These are phyloP conservation scores for Pythium phragmiticola DNA, from an alignment of 352 stramenopile species.

Conservation along the genomic window DNA sequence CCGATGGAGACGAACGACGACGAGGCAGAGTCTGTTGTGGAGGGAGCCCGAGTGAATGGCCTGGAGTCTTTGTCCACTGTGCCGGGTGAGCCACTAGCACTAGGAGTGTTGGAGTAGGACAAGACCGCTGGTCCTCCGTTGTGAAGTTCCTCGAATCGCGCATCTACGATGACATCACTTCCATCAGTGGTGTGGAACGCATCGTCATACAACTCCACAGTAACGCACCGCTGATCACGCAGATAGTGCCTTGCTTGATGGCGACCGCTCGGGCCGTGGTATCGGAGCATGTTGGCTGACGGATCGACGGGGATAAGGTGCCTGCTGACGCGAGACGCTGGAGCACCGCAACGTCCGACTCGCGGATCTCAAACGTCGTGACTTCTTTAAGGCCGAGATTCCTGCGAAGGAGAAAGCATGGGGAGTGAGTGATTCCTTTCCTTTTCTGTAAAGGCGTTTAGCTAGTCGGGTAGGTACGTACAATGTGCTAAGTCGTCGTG, in stretches of 20 bases:
- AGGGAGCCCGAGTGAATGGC: too few species aligned
- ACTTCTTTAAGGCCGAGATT: not conserved
- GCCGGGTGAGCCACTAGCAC: too few species aligned
- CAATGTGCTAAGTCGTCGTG: too few species aligned
- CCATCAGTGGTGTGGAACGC: not conserved
- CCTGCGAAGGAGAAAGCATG: not conserved
- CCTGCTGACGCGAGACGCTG: not conserved
- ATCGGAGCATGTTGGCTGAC: not conserved
- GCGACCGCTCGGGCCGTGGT: not conserved
- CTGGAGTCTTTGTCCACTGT: too few species aligned
- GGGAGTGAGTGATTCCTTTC: too few species aligned
- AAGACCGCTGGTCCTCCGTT: not conserved
- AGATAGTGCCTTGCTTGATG: not conserved
- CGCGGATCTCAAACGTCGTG: not conserved
- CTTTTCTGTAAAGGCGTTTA: too few species aligned
- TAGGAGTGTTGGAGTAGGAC: too few species aligned
- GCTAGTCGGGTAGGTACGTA: too few species aligned
- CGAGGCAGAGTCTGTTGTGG: too few species aligned
- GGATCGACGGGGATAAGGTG: not conserved
- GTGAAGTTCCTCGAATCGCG: not conserved
- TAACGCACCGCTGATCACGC: not conserved
- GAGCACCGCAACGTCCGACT: not conserved
- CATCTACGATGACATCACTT: not conserved
- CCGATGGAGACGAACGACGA: too few species aligned
- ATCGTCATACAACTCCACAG: too few species aligned